Conservation (phyloP, 1,284 basidiomycete species). For the Veloboletus limbatus region DNA sequence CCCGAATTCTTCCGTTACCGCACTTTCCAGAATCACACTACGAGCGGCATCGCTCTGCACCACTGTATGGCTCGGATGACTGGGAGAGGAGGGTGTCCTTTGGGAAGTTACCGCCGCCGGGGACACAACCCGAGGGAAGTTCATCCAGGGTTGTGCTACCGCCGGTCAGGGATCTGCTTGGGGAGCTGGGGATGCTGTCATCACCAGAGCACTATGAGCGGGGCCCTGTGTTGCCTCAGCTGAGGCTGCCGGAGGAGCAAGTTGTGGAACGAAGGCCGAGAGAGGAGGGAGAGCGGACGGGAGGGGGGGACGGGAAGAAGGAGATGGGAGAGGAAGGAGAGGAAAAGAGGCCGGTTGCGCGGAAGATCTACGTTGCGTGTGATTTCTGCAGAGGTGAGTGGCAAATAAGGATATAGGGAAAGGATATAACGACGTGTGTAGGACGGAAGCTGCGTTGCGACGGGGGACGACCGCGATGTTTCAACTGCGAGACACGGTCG, state of each 20-base stretch:
- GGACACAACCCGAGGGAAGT: constrained; percentile 15
- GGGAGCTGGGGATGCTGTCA: constrained; percentile 23
- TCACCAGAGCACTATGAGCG: constrained; percentile 17
- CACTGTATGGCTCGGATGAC: constrained; percentile 27
- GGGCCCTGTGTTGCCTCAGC: constrained; percentile 29
- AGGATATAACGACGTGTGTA: constrained; percentile 29
- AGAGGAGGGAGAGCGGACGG: constrained; percentile 15
- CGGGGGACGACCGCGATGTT: constrained; percentile 57
- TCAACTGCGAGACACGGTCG: constrained; percentile 51
- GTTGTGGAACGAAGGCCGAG: constrained; percentile 5
- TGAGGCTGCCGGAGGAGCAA: constrained; percentile 29
- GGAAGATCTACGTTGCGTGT: constrained; percentile 50
- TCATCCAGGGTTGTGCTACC: constrained; percentile 29
- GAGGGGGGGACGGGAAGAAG: constrained; percentile 16
- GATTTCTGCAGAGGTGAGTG: constrained; percentile 68
- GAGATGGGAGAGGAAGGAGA: constrained; percentile 15
- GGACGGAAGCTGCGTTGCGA: constrained; percentile 72
- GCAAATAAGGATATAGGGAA: background rate
- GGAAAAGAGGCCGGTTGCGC: constrained; percentile 23
- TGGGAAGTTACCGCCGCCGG: constrained; percentile 15
- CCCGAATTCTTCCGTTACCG: constrained; percentile 18
- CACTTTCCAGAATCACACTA: constrained; percentile 19
- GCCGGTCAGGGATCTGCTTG: constrained; percentile 28
- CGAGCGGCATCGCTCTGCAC: constrained; percentile 28
- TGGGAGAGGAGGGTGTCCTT: constrained; percentile 26